Conservation (phyloP, 140 eudicot genomes). For the Flaveria floridana region DNA sequence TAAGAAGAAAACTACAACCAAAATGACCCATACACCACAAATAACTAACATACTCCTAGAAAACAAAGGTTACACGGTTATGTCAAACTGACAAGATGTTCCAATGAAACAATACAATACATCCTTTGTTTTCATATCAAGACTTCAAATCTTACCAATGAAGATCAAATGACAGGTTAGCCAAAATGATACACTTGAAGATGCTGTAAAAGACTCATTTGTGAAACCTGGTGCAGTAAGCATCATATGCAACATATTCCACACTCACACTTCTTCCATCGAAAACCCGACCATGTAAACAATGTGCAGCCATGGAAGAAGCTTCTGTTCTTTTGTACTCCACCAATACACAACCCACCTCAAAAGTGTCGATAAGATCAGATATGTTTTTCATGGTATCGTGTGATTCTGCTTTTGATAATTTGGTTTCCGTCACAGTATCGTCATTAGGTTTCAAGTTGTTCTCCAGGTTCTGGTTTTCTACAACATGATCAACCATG, state of each 20-base stretch:
- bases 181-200: neutral
- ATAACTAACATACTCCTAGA: constrained; percentile 10
- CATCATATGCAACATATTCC: constrained; percentile 55
- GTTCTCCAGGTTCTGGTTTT: constrained; percentile 27
- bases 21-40: neutral
- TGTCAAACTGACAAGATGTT: constrained; percentile 1
- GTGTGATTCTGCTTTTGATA: constrained; percentile 23
- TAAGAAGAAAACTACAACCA: neutral
- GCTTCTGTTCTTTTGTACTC: constrained; percentile 83
- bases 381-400: constrained; percentile 20
- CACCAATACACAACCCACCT: constrained; percentile 75
- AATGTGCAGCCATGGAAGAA: constrained; percentile 82
- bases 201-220: constrained; percentile 28
- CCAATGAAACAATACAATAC: constrained; percentile 26
- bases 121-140: constrained; percentile 15
- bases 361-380: constrained; percentile 39
- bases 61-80: constrained; percentile 23
- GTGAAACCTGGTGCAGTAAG: constrained; percentile 47
- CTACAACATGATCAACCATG: constrained; percentile 27
- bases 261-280: constrained; percentile 69
- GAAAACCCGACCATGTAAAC: constrained; percentile 82
- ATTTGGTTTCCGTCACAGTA: constrained; percentile 23
- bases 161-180: neutral
- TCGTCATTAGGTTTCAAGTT: constrained; percentile 22
- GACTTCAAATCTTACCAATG: constrained; percentile 10